Percentiles rank a stretch among this genome's conserved stretches.
These are phyloP conservation scores for Vitis amurensis DNA, from an alignment of 164 flowering plant genomes.

Conservation along the genomic window DNA sequence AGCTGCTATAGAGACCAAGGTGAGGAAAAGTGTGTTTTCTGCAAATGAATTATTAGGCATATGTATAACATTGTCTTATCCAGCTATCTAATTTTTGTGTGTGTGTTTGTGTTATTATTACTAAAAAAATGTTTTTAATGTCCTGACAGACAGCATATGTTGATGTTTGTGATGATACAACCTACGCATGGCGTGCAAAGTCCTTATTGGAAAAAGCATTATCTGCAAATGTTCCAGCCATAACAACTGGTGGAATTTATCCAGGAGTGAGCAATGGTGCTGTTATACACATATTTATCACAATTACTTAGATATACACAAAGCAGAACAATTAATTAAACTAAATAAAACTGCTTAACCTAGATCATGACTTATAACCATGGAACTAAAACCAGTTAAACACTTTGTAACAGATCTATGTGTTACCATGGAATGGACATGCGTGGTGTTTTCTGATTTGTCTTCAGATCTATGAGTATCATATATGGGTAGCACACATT, in stretches of 20 bases:
- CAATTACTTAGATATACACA: neutral
- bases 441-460: neutral
- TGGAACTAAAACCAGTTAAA: too few species aligned
- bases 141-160: slow-evolving; percentile 79
- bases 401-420: too few species aligned
- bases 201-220: slow-evolving; percentile 64
- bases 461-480: too few species aligned
- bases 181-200: slow-evolving; percentile 74
- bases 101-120: neutral
- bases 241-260: slow-evolving; percentile 92
- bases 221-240: slow-evolving; percentile 84
- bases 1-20: slow-evolving; percentile 94
- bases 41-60: neutral
- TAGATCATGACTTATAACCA: neutral
- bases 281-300: slow-evolving; percentile 5
- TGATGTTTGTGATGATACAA: slow-evolving; percentile 96
- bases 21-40: slow-evolving; percentile 38
- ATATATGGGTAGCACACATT: too few species aligned
- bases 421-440: too few species aligned
- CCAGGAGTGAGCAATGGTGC: slow-evolving; percentile 99
- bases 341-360: neutral
- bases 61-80: neutral
- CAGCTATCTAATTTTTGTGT: neutral
- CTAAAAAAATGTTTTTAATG: slow-evolving; percentile 2
- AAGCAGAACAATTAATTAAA: slow-evolving; percentile 1